Evolutionary conservation across 257 asterid species (phyloP), one percentile per base, ranked within the genome.

Genomic region (Catharanthus roseus): DNA sequence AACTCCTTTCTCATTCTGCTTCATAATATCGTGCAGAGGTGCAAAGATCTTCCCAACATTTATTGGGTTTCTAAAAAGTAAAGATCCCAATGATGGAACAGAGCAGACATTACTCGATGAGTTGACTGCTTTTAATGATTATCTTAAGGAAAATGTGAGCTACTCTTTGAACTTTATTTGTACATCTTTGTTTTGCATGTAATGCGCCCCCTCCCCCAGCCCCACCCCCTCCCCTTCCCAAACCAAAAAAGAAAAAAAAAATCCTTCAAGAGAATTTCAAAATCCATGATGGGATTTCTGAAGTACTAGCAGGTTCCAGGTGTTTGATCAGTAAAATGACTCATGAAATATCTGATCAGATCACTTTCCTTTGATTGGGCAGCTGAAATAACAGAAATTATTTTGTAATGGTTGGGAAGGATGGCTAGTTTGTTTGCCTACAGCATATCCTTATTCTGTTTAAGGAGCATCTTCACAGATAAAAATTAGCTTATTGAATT

Each of bases 1-100:
- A 61, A 18, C 16, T 0, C 2, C 11, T 33, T 61, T 33, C 45
- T 61, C 34, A 61, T 9, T 16, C 16, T 49, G 55, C 23, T 58
- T 31, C 33, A 21, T 70, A 21, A 69, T n/a, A 39, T 72, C n/a
- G 81, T 83, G 83, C 76, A 93, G 99, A 63, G 99, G 97, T 42
- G 88, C 92, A 24, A 89, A 91, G 87, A 91, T 93, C 80, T 93
- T 93, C 83, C 82, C 97, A 21, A 73, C 90, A 55, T 93, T 89
- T 82, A 75, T 91, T 83, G 97, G 87, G n/a, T 89, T 93, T 62
- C 89, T 93, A 71, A 93, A 86, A 82, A 93, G 99, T 95, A 91
- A 93, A 78, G 96, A 91, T 74, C 33, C 96, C 33, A 82, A 63
- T 74, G 99, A 91, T 79, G 96, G 95, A 78, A 82, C 96, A 23